Conservation (phyloP, 106 monocot genomes). For the Vanilla planifolia region DNA sequence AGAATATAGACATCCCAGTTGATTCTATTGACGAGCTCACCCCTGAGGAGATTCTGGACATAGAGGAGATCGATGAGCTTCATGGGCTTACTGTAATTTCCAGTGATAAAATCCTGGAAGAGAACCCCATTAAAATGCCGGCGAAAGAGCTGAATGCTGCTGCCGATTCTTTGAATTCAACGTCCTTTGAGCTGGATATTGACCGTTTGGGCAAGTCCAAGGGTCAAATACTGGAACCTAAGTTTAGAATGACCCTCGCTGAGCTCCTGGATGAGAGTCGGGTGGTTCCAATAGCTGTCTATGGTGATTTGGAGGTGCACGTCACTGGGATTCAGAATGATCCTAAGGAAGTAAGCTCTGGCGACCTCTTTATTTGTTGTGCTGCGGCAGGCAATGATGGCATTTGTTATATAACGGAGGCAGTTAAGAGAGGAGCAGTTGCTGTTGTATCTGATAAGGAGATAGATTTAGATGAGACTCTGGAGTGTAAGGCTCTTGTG, state of each 20-base stretch:
- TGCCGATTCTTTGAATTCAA: neutral
- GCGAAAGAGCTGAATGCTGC: conserved; percentile 15
- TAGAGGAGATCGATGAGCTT: conserved; percentile 73
- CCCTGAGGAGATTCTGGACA: conserved; percentile 67
- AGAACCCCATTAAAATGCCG: conserved; percentile 7
- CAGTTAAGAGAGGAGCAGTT: conserved; percentile 86
- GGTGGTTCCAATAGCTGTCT: conserved; percentile 72
- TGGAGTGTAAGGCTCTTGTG: conserved; percentile 78
- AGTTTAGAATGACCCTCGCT: conserved; percentile 67
- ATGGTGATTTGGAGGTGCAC: conserved; percentile 64
- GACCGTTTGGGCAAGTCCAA: conserved; percentile 33
- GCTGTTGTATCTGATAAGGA: conserved; percentile 77
- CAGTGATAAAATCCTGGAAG: conserved; percentile 21
- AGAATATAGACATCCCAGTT: conserved; percentile 3
- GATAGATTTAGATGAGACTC: conserved; percentile 67
- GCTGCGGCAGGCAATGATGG: conserved; percentile 36
- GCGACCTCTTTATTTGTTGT: conserved; percentile 77
- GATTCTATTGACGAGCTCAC: conserved; percentile 49
- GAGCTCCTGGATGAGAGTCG: conserved; percentile 88
- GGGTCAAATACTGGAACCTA: conserved; percentile 47
- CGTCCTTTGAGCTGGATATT: conserved; percentile 56
- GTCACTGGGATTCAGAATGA: conserved; percentile 80
- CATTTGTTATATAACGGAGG: conserved; percentile 45
- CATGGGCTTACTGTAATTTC: conserved; percentile 40
- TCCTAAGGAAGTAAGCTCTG: conserved; percentile 61